Evolutionary conservation across 2,329 filamentous ascomycete genomes (phyloP), one percentile per base, ranked within the genome.

Genomic region (Colletotrichum aenigma): DNA sequence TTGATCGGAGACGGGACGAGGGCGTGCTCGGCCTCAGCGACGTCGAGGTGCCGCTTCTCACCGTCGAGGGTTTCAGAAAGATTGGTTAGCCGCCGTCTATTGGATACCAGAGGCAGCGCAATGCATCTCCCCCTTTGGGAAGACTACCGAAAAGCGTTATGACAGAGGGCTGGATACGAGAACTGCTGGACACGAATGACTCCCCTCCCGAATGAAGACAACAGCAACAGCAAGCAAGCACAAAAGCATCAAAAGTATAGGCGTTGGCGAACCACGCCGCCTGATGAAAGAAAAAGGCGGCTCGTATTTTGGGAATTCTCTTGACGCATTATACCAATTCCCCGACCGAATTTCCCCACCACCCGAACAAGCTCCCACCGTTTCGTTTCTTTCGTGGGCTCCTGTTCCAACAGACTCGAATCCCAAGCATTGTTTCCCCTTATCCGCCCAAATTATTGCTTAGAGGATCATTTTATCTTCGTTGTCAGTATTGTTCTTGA

Each of bases 1-100:
- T 95, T 36, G 94, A 96, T 74, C 89, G 94, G 61, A 90, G 95
- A 70, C 92, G 92, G 67, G 91, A 92, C 62, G 95, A 97, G 81
- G 94, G 94, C 60, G 91, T 96, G 12, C 88, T 91, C 3, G 87
- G 87, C 1, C 89, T 95, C 75, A 88, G 86, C 78, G 91, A 93
- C 58, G 92, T 96, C 56, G 94, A 96, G 83, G 85, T 88, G 4
- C 87, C 85, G 2, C 79, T 82, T 21, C 82, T 88, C 4, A 82
- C 82, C 16, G 83, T 87, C 3, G 86, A 88, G 69, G 85, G 85
- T 15, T 86, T 87, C 76, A 85, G 86, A 38, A 78, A 72, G 70
- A 64, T 74, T 32, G 76, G 74, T 32, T 78, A 65, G 71, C 48
- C n/a, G 56, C 24, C 66, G 38, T 30, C 38, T 52, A 15, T 18